A percentile compares a stretch with the other conserved stretches of the same genome.
These are phyloP conservation scores for Austroboletus eburneus DNA, from an alignment of 768 basidiomycete species.

Conservation along the genomic window DNA sequence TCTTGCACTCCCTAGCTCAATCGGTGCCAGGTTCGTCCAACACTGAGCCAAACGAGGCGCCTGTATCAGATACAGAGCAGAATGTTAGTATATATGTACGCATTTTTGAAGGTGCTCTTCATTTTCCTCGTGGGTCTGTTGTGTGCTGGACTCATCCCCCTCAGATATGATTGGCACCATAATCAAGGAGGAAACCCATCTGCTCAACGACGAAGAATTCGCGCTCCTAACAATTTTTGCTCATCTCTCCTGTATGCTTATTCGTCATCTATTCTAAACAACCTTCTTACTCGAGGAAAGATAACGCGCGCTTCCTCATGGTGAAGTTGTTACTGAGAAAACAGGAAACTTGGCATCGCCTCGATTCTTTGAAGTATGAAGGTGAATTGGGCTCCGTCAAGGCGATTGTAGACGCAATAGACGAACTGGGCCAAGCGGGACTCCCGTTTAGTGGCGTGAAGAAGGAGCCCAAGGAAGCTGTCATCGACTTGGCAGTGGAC, in stretches of 20 bases:
- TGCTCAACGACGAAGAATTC: constrained; percentile 50
- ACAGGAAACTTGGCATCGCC: constrained; percentile 50
- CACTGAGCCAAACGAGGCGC: neutral
- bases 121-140: neutral
- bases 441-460: constrained; percentile 4
- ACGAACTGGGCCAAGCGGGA: constrained; percentile 36
- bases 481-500: constrained; percentile 36
- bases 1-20: constrained; percentile 7
- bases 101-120: constrained; percentile 28
- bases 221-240: constrained; percentile 40
- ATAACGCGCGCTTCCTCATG: constrained; percentile 57
- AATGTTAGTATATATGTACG: constrained; percentile 25
- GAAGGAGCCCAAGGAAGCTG: constrained; percentile 21
- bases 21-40: constrained; percentile 13
- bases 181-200: constrained; percentile 43
- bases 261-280: neutral
- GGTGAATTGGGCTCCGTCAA: constrained; percentile 37
- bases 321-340: constrained; percentile 61
- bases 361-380: constrained; percentile 40
- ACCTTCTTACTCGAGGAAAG: constrained; percentile 30
- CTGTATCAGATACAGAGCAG: constrained; percentile 2
- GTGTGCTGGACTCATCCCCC: neutral
- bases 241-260: constrained; percentile 46
- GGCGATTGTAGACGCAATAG: constrained; percentile 39
- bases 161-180: constrained; percentile 57